Evolutionary conservation across 768 basidiomycete species (phyloP).

Genomic region (Leccinellum albellum): DNA sequence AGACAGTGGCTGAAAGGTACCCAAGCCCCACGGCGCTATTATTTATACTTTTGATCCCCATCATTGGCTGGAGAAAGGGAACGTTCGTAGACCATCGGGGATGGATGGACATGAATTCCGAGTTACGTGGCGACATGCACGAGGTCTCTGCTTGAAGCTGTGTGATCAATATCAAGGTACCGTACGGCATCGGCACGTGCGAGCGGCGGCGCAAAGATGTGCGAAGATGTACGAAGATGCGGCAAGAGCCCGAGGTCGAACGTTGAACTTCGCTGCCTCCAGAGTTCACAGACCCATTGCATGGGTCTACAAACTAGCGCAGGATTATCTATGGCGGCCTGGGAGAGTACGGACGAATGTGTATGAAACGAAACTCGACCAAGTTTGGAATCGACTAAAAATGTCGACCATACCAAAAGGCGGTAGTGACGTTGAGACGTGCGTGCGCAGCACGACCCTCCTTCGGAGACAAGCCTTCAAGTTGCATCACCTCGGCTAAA

Average conservation of each 20-base stretch:
- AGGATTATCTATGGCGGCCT: neutral
- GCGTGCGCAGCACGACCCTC: neutral
- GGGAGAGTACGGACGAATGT: neutral
- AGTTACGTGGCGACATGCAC: neutral
- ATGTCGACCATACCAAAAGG: neutral
- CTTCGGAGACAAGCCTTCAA: neutral
- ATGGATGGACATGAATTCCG: neutral
- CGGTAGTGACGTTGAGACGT: neutral
- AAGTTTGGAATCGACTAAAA: neutral
- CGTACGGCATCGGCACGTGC: neutral
- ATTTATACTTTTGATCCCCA: neutral
- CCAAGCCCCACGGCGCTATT: neutral
- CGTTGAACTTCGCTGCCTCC: neutral
- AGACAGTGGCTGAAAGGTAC: neutral
- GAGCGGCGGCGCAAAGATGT: neutral
- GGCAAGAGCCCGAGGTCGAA: too few species aligned
- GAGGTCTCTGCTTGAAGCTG: neutral
- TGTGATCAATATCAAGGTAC: neutral
- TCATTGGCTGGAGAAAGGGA: slow-evolving; percentile 14
- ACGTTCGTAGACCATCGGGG: slow-evolving; percentile 20
- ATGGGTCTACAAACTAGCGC: neutral
- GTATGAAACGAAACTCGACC: neutral
- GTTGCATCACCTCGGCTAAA: neutral
- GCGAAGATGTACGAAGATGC: neutral
- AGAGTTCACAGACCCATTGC: neutral